Percentiles rank a stretch among this genome's conserved stretches.
phyloP scores from a whole-genome alignment of 2,329 filamentous ascomycete species.

The Claviceps arundinis region DNA sequence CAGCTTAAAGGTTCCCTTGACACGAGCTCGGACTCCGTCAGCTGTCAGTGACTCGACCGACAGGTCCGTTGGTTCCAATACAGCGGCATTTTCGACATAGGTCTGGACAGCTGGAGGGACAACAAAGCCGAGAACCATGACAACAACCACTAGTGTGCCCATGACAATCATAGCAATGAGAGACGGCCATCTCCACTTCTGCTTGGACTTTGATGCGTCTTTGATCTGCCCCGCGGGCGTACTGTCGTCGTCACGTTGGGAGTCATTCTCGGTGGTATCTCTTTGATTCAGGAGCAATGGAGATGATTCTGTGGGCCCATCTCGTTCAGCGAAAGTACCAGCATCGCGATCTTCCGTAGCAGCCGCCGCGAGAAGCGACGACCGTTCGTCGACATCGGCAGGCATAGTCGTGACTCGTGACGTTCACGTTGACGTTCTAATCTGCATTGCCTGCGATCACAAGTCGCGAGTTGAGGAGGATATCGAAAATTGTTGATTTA shows the following conservation, averaged over 20 bases:
- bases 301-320: slow-evolving; percentile 30
- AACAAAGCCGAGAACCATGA: slow-evolving; percentile 70
- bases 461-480: not conserved
- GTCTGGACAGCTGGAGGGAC: slow-evolving; percentile 67
- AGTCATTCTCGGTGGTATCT: slow-evolving; percentile 18
- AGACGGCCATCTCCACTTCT: slow-evolving; percentile 53
- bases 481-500: not conserved
- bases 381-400: slow-evolving; percentile 24
- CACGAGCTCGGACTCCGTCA: slow-evolving; percentile 62
- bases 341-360: slow-evolving; percentile 14
- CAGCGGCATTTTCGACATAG: slow-evolving; percentile 72
- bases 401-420: slow-evolving; percentile 23
- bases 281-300: slow-evolving; percentile 30
- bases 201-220: slow-evolving; percentile 14
- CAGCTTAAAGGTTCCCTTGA: slow-evolving; percentile 71
- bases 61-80: slow-evolving; percentile 71
- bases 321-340: slow-evolving; percentile 1
- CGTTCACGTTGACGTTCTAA: not conserved
- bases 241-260: slow-evolving; percentile 1
- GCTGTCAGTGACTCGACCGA: slow-evolving; percentile 76
- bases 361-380: slow-evolving; percentile 29
- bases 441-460: not conserved
- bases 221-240: slow-evolving; percentile 13
- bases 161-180: slow-evolving; percentile 59
- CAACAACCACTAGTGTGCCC: slow-evolving; percentile 46